A percentile compares a stretch with the other conserved stretches of the same genome.
Conservation (phyloP, 2,329 filamentous ascomycete genomes). For the Plenodomus tracheiphilus region DNA sequence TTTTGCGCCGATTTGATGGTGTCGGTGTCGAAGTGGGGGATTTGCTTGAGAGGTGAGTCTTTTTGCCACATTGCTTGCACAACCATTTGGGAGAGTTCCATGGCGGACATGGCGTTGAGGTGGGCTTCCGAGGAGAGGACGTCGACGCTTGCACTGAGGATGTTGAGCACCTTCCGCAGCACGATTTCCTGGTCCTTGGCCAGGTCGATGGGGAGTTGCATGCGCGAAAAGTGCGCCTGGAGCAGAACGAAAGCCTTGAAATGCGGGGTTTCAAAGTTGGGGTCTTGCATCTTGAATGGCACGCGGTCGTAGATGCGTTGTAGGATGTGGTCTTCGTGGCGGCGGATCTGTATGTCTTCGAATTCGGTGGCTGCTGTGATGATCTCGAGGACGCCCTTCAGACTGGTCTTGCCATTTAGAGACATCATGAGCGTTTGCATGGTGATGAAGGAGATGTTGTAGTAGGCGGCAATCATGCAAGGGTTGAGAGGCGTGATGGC, state of each 20-base stretch:
- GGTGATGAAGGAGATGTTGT: slow-evolving; percentile 98
- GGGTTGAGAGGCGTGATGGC: slow-evolving; percentile 87
- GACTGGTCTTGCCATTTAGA: slow-evolving; percentile 82
- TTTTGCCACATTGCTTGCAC: slow-evolving; percentile 99
- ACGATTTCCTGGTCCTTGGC: slow-evolving; percentile 94
- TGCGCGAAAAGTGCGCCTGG: slow-evolving; percentile 95
- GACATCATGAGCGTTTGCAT: slow-evolving; percentile 99
- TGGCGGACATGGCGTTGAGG: slow-evolving; percentile 95
- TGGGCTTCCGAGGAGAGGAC: slow-evolving; percentile 95
- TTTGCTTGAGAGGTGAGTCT: slow-evolving; percentile 95
- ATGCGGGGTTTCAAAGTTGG: slow-evolving; percentile 87
- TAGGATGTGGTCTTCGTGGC: slow-evolving; percentile 86
- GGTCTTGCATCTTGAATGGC: slow-evolving; percentile 91
- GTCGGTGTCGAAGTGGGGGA: slow-evolving; percentile 87
- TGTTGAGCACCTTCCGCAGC: slow-evolving; percentile 78
- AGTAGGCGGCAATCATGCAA: slow-evolving; percentile 98
- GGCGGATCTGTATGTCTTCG: slow-evolving; percentile 88
- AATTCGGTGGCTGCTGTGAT: slow-evolving; percentile 97
- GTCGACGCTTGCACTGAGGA: slow-evolving; percentile 91
- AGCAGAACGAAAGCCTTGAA: slow-evolving; percentile 98
- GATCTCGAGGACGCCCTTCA: slow-evolving; percentile 96
- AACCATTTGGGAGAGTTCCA: slow-evolving; percentile 99
- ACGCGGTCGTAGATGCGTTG: slow-evolving; percentile 92
- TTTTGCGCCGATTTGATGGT: slow-evolving; percentile 81
- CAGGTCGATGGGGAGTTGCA: slow-evolving; percentile 94